Evolutionary conservation across 2,329 filamentous ascomycete genomes (phyloP).

Genomic region (Aspergillus carbonarius): DNA sequence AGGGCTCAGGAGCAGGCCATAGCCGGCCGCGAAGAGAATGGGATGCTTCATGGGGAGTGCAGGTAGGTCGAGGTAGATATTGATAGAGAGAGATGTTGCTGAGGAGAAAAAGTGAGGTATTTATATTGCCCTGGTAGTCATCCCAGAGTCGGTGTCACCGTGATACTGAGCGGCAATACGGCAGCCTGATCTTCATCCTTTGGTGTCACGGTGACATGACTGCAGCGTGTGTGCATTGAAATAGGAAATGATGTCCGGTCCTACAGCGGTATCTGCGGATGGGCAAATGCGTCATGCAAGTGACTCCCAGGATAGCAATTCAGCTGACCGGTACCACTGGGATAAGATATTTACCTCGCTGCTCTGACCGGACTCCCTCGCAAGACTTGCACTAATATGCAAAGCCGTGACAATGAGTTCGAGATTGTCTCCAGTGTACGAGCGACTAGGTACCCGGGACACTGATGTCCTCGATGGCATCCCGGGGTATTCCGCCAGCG

Average conservation of each 20-base stretch:
- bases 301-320: too few species aligned
- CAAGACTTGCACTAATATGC: neutral
- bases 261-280: neutral
- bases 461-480: neutral
- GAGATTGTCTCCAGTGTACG: neutral
- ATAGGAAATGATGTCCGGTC: neutral
- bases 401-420: neutral
- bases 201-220: neutral
- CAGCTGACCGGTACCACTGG: too few species aligned
- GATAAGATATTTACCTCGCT: neutral
- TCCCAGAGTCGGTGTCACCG: neutral
- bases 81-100: neutral
- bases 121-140: neutral
- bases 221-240: neutral
- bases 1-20: neutral
- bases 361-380: neutral
- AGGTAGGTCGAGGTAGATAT: neutral
- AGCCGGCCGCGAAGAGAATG: neutral
- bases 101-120: neutral
- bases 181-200: neutral
- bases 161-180: neutral
- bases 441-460: neutral
- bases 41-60: neutral
- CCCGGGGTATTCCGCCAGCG: neutral
- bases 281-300: neutral